Evolutionary conservation across 805 yeast genomes (phyloP).

Genomic region (Trichomonascus vanleenenianus): DNA sequence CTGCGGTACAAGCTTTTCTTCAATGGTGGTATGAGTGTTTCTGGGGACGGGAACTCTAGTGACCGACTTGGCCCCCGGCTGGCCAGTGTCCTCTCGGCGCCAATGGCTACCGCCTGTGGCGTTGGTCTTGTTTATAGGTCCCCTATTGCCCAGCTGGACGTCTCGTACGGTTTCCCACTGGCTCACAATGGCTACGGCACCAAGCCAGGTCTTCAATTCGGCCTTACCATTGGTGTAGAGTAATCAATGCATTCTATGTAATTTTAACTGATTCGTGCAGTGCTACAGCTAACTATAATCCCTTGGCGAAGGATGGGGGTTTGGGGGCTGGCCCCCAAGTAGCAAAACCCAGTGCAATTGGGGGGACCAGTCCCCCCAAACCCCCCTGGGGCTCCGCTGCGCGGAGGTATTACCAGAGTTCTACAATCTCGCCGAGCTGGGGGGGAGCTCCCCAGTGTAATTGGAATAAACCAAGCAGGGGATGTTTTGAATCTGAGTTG

Average conservation of each 20-base stretch:
- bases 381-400: too few relatives aligned
- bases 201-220: slow-evolving; percentile 54
- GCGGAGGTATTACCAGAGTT: too few relatives aligned
- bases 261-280: background rate
- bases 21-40: slow-evolving; percentile 49
- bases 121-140: slow-evolving; percentile 51
- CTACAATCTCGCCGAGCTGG: too few relatives aligned
- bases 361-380: too few relatives aligned
- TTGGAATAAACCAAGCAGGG: too few relatives aligned
- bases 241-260: background rate
- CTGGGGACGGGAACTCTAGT: slow-evolving; percentile 18
- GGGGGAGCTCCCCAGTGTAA: too few relatives aligned
- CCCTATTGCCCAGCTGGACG: slow-evolving; percentile 53
- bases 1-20: slow-evolving; percentile 55
- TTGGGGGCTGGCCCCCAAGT: too few relatives aligned
- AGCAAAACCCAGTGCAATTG: too few relatives aligned
- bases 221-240: slow-evolving; percentile 18
- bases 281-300: too few relatives aligned
- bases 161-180: slow-evolving; percentile 54
- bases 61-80: slow-evolving; percentile 13
- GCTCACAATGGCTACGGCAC: slow-evolving; percentile 37
- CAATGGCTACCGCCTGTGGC: slow-evolving; percentile 39
- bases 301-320: too few relatives aligned
- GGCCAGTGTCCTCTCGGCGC: background rate
- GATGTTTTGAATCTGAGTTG: too few relatives aligned